Evolutionary conservation across 163 green algal species (phyloP).

Genomic region (Coccomyxa subellipsoidea): DNA sequence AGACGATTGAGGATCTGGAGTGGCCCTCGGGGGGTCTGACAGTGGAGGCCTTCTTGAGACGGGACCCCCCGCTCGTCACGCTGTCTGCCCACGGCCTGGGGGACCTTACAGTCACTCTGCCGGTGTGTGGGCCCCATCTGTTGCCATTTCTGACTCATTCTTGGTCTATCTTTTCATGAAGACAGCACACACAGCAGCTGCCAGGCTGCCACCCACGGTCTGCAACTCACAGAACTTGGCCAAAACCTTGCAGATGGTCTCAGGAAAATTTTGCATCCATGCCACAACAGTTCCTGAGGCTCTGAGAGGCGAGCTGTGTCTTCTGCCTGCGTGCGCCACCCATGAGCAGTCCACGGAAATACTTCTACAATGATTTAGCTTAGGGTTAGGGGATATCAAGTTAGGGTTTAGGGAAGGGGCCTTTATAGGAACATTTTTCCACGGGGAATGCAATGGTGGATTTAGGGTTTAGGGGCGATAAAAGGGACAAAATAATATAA

Average conservation of each 20-base stretch:
- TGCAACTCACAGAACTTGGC: too few species aligned
- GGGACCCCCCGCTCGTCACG: slow-evolving; percentile 36
- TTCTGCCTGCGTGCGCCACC: too few species aligned
- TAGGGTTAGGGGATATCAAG: too few species aligned
- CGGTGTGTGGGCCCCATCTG: neutral
- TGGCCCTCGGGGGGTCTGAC: slow-evolving; percentile 33
- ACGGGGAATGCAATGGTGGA: neutral
- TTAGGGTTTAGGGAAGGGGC: neutral
- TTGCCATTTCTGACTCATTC: neutral
- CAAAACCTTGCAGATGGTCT: too few species aligned
- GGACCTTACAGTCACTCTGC: neutral
- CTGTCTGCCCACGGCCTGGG: neutral
- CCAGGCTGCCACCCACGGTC: too few species aligned
- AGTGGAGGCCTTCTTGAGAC: slow-evolving; percentile 45
- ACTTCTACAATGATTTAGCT: too few species aligned
- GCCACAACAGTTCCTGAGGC: too few species aligned
- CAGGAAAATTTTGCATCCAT: too few species aligned
- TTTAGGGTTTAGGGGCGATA: too few species aligned
- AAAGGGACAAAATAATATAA: too few species aligned
- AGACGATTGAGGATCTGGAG: slow-evolving; percentile 72
- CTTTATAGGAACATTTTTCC: neutral
- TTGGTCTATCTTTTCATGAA: neutral
- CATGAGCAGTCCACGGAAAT: neutral
- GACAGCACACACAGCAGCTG: neutral
- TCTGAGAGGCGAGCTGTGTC: too few species aligned